Percentiles rank a stretch among this genome's conserved stretches.
phyloP scores from a whole-genome alignment of 1,139 yeast species.

The Torulaspora pretoriensis region DNA sequence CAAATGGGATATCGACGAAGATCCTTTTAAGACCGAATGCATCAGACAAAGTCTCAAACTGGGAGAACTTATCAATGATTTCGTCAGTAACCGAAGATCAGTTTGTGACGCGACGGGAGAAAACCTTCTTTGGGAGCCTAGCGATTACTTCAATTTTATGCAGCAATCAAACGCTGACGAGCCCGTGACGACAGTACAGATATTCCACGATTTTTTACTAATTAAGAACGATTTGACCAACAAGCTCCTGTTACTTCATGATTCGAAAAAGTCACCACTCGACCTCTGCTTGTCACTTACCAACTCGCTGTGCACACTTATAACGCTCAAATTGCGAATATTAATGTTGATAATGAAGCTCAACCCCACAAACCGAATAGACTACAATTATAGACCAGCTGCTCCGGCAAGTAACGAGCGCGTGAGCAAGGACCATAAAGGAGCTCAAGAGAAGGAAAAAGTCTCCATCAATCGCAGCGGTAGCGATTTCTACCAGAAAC shows the following conservation, averaged over 20 bases:
- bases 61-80: conserved; percentile 27
- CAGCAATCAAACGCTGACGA: conserved; percentile 3
- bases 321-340: conserved; percentile 24
- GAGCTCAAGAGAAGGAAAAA: background rate
- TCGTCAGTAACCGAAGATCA: conserved; percentile 26
- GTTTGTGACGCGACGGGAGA: conserved; percentile 11
- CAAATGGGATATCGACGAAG: conserved; percentile 32
- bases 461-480: conserved; percentile 10
- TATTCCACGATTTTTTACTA: conserved; percentile 23
- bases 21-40: conserved; percentile 20
- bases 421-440: background rate
- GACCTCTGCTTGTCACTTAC: conserved; percentile 17
- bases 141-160: conserved; percentile 1
- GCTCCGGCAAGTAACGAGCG: conserved; percentile 6
- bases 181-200: conserved; percentile 13
- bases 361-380: conserved; percentile 34
- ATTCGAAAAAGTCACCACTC: conserved; percentile 13
- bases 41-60: conserved; percentile 28
- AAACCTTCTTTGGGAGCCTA: conserved; percentile 11
- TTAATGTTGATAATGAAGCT: conserved; percentile 27
- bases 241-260: conserved; percentile 18
- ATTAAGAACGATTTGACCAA: conserved; percentile 24
- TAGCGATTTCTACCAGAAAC: conserved; percentile 28
- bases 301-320: conserved; percentile 23
- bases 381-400: conserved; percentile 23